Base-by-base conservation (phyloP, 192 early-diverging fungal species). In the Mortierella claussenii region DNA sequence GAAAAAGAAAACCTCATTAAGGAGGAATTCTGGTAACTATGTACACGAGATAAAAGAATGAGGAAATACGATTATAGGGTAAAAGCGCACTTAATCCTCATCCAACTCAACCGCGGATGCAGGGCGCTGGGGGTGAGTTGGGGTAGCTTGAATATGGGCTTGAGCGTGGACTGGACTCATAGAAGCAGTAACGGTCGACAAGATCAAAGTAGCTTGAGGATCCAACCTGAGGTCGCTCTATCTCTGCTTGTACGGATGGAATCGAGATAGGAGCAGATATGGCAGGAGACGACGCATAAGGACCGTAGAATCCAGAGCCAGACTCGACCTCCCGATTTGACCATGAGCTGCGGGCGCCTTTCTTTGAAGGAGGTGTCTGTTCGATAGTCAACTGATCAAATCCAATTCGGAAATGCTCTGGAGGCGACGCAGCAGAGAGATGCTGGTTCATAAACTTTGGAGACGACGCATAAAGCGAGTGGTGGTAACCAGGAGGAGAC, bases 181-280 rank as follows among this genome's bases (percentile, higher is more conserved):
- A 87, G 50, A 87, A 87, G 56, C 86, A 87, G 65, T 87, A 87
- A 63, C 81, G 81, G 37, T 83, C 80, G 17, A 87, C 82, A 36
- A 87, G 58, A 49, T 83, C 83, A 64, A 64, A 69, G 59, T 87
- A 87, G 15, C 79, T 79, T 6, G 76, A 58, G 6, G 86, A 87
- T 23, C 80, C 79, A n/a, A 79, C 65, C 18, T 60, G 55, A 28
- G 81, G 79, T 0, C 60, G 74, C 34, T 79, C 45, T 11, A 65
- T 44, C 21, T 15, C 42, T n/a, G 55, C 4, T 21, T 51, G 50
- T 0, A 28, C 15, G 5, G 59, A 24, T 44, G 75, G 75, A 36
- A 82, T 82, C 7, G 81, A 55, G 31, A 82, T 79, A 32, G 81
- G 70, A 20, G 55, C 34, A 5, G 74, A 63, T 37, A 33, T 33